phyloP scores from a whole-genome alignment of 257 asterid species.

The Salvia rosmarinus region DNA sequence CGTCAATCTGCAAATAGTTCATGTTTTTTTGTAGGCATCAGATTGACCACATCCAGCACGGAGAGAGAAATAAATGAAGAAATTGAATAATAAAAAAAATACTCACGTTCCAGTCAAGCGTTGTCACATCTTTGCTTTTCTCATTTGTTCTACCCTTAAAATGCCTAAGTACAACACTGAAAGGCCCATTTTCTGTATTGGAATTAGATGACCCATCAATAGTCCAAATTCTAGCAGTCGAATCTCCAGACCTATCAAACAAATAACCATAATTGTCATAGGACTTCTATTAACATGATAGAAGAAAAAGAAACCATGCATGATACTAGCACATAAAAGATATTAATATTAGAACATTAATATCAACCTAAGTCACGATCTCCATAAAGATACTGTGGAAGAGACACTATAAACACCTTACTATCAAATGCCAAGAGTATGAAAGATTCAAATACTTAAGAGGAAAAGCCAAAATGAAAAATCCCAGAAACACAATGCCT shows the following conservation, averaged over 20 bases:
- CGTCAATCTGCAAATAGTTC: conserved; percentile 66
- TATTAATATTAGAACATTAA: not conserved
- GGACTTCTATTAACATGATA: conserved; percentile 3
- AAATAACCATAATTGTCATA: conserved; percentile 13
- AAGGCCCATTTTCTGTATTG: conserved; percentile 62
- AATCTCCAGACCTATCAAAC: conserved; percentile 81
- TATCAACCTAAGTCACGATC: conserved; percentile 5
- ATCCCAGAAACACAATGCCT: conserved; percentile 3
- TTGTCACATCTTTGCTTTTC: conserved; percentile 96
- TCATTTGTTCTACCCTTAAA: conserved; percentile 89
- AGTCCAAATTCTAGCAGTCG: conserved; percentile 97
- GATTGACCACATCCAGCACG: conserved; percentile 13
- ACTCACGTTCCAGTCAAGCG: conserved; percentile 99
- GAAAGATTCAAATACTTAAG: not conserved
- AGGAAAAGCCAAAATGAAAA: conserved; percentile 13
- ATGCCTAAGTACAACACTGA: conserved; percentile 76
- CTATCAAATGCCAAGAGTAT: conserved; percentile 12
- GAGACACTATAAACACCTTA: conserved; percentile 13
- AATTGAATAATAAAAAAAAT: not conserved
- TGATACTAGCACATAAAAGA: not conserved
- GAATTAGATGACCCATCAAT: conserved; percentile 70
- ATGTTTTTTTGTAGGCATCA: conserved; percentile 28
- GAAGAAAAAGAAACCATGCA: conserved; percentile 3
- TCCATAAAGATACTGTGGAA: not conserved
- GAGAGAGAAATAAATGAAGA: not conserved